Conservation (phyloP, 495 filamentous ascomycete species). For the Cryomyces antarcticus region DNA sequence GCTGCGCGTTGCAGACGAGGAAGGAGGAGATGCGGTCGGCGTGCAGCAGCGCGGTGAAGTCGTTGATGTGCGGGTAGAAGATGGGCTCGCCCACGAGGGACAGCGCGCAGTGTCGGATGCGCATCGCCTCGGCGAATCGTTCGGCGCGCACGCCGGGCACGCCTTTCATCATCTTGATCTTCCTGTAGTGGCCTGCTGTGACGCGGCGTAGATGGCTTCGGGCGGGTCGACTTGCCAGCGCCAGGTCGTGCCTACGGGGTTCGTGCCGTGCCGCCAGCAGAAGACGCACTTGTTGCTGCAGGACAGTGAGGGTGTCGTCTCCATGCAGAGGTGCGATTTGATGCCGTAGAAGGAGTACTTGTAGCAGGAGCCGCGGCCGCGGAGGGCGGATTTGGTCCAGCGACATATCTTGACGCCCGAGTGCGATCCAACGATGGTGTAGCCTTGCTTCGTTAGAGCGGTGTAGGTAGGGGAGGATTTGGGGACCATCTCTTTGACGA, state of each 20-base stretch:
- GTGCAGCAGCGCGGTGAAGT: slow-evolving; percentile 66
- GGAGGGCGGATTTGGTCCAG: slow-evolving; percentile 96
- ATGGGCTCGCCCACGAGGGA: slow-evolving; percentile 88
- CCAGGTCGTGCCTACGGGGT: slow-evolving; percentile 91
- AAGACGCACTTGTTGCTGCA: slow-evolving; percentile 98
- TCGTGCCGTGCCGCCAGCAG: slow-evolving; percentile 95
- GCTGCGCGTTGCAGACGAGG: slow-evolving; percentile 95
- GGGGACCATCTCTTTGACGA: slow-evolving; percentile 73
- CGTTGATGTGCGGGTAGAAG: slow-evolving; percentile 95
- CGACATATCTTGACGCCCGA: slow-evolving; percentile 95
- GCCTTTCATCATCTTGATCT: slow-evolving; percentile 91
- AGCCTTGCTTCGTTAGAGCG: slow-evolving; percentile 86
- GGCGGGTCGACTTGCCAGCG: slow-evolving; percentile 87
- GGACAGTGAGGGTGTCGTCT: slow-evolving; percentile 82
- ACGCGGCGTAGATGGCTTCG: slow-evolving; percentile 68
- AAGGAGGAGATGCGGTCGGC: slow-evolving; percentile 75
- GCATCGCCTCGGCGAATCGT: slow-evolving; percentile 79
- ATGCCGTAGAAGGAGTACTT: slow-evolving; percentile 96
- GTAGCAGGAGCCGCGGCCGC: slow-evolving; percentile 87
- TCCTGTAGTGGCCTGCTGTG: slow-evolving; percentile 81
- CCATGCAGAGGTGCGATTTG: slow-evolving; percentile 89
- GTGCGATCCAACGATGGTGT: slow-evolving; percentile 84
- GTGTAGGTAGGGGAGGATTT: slow-evolving; percentile 70
- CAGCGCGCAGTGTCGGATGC: slow-evolving; percentile 78
- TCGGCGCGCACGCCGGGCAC: slow-evolving; percentile 84